Evolutionary conservation across 2,329 filamentous ascomycete genomes (phyloP).

Genomic region (Aureobasidium melanogenum): DNA sequence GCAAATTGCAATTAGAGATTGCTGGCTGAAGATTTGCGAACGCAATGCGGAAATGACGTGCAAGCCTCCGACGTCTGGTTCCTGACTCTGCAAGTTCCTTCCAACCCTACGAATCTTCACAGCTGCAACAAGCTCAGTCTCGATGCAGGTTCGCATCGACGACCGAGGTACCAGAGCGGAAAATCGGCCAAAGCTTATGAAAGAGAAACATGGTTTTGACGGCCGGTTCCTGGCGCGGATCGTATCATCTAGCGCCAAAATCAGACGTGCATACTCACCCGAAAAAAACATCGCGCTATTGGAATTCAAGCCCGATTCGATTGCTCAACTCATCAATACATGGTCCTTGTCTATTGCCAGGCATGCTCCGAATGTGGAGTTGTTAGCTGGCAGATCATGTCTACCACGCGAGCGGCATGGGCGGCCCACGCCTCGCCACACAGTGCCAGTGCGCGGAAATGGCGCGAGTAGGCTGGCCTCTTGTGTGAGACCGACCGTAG

Average conservation of each 20-base stretch:
- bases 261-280: not conserved
- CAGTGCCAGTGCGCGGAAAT: not conserved
- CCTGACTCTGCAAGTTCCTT: not conserved
- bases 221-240: constrained; percentile 1
- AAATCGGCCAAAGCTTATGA: not conserved
- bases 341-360: not conserved
- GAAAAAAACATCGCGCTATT: constrained; percentile 9
- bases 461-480: constrained; percentile 7
- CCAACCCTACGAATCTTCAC: not conserved
- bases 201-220: not conserved
- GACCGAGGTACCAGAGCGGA: constrained; percentile 1
- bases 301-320: not conserved
- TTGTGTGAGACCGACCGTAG: not conserved
- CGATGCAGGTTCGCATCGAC: constrained; percentile 6
- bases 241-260: not conserved
- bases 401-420: constrained; percentile 2
- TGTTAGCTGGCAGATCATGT: not conserved
- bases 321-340: not conserved
- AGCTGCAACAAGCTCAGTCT: constrained; percentile 7
- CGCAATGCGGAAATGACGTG: constrained; percentile 8
- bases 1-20: constrained; percentile 3
- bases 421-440: not conserved
- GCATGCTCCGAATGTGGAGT: not conserved
- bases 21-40: constrained; percentile 1
- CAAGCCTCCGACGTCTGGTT: constrained; percentile 2